Conservation (phyloP, 2,329 filamentous ascomycete genomes). For the Hypoxylon sp. region DNA sequence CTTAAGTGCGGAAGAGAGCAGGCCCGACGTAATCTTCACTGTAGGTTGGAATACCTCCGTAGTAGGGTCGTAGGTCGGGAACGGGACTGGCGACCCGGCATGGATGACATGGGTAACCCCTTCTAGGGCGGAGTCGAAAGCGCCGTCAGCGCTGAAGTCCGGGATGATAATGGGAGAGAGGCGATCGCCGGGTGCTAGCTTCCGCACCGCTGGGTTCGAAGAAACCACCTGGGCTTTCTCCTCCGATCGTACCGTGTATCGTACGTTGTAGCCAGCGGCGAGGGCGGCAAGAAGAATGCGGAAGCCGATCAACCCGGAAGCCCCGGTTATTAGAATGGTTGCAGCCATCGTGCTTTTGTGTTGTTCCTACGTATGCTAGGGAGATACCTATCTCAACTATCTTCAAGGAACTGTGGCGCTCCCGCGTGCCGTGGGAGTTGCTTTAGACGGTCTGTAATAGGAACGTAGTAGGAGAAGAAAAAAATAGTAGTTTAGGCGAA, state of each 20-base stretch:
- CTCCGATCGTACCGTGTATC: conserved; percentile 47
- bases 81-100: conserved; percentile 46
- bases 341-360: not conserved
- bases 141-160: conserved; percentile 47
- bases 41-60: conserved; percentile 48
- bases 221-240: conserved; percentile 46
- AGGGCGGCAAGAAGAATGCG: conserved; percentile 48
- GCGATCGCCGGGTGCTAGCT: conserved; percentile 35
- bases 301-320: conserved; percentile 52
- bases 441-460: too few species aligned
- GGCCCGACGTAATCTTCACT: conserved; percentile 34
- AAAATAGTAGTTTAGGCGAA: too few species aligned
- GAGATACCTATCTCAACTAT: too few species aligned
- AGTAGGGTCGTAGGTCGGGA: conserved; percentile 34
- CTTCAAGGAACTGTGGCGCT: too few species aligned
- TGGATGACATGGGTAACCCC: conserved; percentile 51
- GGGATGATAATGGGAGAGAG: conserved; percentile 47
- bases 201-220: conserved; percentile 47
- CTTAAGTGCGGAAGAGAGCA: conserved; percentile 47
- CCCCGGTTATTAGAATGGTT: conserved; percentile 50
- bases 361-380: too few species aligned
- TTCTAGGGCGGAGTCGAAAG: conserved; percentile 46
- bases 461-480: too few species aligned
- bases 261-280: conserved; percentile 48
- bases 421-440: too few species aligned